These are phyloP conservation scores for Phascolomyces articulosus DNA, from an alignment of 371 early-diverging fungal genomes.

Conservation along the genomic window DNA sequence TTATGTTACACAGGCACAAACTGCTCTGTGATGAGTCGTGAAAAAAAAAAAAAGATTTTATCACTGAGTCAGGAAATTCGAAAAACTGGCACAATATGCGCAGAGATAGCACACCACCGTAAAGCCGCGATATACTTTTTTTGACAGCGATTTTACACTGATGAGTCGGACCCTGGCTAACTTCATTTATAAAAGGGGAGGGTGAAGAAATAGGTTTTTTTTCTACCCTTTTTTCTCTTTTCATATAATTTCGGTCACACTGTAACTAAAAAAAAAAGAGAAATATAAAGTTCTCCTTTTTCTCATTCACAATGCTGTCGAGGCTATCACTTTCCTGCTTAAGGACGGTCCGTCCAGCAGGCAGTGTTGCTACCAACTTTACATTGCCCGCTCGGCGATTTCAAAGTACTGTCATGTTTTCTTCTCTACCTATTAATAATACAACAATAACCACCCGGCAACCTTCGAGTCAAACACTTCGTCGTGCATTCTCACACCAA, in stretches of 20 bases:
- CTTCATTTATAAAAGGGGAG: neutral
- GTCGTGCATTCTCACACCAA: neutral
- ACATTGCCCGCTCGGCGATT: neutral
- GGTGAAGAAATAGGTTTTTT: too few relatives aligned
- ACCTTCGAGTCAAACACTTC: neutral
- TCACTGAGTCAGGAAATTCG: neutral
- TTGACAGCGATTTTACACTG: neutral
- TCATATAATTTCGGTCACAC: too few relatives aligned
- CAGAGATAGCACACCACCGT: neutral
- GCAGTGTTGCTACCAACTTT: neutral
- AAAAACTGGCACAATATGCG: neutral
- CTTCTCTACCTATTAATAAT: neutral
- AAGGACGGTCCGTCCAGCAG: neutral
- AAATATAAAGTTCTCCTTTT: neutral
- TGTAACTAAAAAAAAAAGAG: neutral
- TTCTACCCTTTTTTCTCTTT: too few relatives aligned
- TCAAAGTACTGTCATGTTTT: neutral
- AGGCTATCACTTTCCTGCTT: conserved; percentile 2
- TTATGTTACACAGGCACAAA: too few relatives aligned
- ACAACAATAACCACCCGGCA: neutral
- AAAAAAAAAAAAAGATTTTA: neutral
- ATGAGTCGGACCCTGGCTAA: neutral
- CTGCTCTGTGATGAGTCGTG: neutral
- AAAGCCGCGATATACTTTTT: neutral
- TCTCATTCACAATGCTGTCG: neutral